Percentiles rank a stretch among this genome's conserved stretches.
Conservation (phyloP, 1,284 basidiomycete species). For the Dichomitus squalens region DNA sequence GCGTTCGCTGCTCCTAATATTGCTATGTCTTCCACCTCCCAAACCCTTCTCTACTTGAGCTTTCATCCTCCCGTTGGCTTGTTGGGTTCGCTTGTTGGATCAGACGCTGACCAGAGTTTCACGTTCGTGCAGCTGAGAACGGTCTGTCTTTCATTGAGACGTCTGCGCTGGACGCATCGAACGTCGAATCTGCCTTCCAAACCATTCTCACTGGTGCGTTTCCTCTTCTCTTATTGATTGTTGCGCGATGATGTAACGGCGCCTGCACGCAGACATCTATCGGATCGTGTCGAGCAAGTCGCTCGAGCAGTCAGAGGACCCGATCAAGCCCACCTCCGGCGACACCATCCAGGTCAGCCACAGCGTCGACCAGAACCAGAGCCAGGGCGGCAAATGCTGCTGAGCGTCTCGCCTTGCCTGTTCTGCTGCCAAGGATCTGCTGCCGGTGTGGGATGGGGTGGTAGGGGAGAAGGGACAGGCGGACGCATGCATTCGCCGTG, state of each 20-base stretch:
- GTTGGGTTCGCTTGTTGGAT: too few relatives aligned
- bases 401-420: constrained; percentile 26
- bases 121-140: constrained; percentile 62
- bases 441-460: neutral
- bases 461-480: constrained; percentile 1
- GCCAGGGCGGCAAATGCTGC: constrained; percentile 46
- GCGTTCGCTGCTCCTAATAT: constrained; percentile 36
- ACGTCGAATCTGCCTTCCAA: constrained; percentile 97
- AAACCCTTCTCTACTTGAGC: neutral
- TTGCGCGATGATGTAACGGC: neutral
- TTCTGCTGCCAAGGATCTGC: neutral
- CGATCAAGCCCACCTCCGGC: constrained; percentile 69
- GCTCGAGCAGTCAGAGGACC: constrained; percentile 79
- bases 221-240: constrained; percentile 5
- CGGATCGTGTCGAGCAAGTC: constrained; percentile 90
- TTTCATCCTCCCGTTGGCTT: neutral
- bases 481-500: neutral
- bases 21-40: neutral
- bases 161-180: constrained; percentile 98
- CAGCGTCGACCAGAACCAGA: constrained; percentile 44
- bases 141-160: constrained; percentile 97
- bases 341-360: constrained; percentile 80
- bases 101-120: neutral
- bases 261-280: constrained; percentile 78
- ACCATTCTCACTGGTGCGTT: constrained; percentile 89